These are phyloP conservation scores for Punctularia strigosozonata DNA, from an alignment of 768 basidiomycete species.

Conservation along the genomic window DNA sequence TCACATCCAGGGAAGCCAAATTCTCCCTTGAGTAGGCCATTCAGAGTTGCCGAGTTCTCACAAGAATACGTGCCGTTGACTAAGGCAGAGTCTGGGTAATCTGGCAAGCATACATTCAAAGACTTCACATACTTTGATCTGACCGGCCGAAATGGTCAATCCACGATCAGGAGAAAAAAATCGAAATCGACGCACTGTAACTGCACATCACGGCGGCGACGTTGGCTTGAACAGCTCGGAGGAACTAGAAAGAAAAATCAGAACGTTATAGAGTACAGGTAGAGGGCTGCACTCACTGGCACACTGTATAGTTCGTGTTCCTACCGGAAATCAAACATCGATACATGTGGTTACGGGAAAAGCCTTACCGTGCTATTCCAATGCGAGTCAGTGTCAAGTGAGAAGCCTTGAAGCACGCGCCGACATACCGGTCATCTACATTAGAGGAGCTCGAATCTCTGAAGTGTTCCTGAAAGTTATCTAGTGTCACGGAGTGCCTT, in stretches of 20 bases:
- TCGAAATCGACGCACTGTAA: constrained; percentile 28
- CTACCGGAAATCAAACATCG: constrained; percentile 1
- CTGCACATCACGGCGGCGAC: constrained; percentile 61
- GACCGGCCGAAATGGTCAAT: not conserved
- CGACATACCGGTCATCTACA: constrained; percentile 25
- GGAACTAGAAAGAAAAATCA: constrained; percentile 30
- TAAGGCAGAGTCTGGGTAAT: constrained; percentile 9
- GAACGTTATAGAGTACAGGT: too few species aligned
- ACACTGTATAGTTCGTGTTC: constrained; percentile 47
- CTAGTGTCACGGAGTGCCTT: not conserved
- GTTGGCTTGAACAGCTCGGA: constrained; percentile 51
- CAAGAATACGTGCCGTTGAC: constrained; percentile 53
- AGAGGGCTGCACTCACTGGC: constrained; percentile 31
- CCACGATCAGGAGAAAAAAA: not conserved
- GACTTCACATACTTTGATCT: not conserved
- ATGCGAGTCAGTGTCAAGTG: not conserved
- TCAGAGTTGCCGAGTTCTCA: constrained; percentile 48
- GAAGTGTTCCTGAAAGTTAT: constrained; percentile 19
- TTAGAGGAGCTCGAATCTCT: constrained; percentile 22
- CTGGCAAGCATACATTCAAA: not conserved
- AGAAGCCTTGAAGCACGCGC: not conserved
- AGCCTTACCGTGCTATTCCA: not conserved
- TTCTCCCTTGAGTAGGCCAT: constrained; percentile 53
- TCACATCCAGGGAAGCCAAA: constrained; percentile 56
- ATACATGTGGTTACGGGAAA: not conserved